Base-by-base conservation (phyloP, 495 filamentous ascomycete genomes). In the Copromyces sp. region DNA sequence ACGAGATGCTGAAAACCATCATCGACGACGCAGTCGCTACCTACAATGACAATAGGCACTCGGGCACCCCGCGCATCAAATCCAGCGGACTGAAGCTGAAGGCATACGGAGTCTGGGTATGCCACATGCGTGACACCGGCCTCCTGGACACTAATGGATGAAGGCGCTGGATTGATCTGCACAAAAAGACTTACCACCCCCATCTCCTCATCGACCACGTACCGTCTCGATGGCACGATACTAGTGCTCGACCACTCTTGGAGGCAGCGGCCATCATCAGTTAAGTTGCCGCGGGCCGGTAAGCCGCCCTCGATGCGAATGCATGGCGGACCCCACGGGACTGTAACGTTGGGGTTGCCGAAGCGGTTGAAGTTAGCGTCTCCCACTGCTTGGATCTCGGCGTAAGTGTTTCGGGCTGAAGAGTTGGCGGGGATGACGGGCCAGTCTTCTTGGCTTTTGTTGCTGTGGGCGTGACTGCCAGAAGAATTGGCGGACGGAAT, bases 311-410 rank as follows among this genome's bases (percentile, higher is more conserved):
- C 82, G 5, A 83, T 75, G 3, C 82, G 75, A 4, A 77, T 76
- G 44, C 81, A 83, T 1, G 81, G 80, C 41, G 74, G 24, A 0
- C 78, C 80, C 53, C 79, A 82, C 20, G 82, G 82, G 1, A 82
- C 76, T 3, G 68, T 68, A 2, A 81, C 77, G 44, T 72, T 80
- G 47, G 73, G 75, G 45, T 83, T 78, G 68, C 76, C 76, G 41
- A 80, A 84, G 9, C 78, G 73, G 61, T 84, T 73, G 59, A 82
- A 81, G 41, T 84, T 83, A 0, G 81, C 78, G 68, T 84, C 79
- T 0, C 80, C 82, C 1, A 79, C 75, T 5, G 78, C 76, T 70
- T 82, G 77, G 68, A 84, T 76, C 29, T 75, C 76, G 8, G 73
- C 79, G 0, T 78, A 75, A 16, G 73, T 73, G 70, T 81, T 78